These are phyloP conservation scores for Chalciporus chontae DNA, from an alignment of 768 basidiomycete genomes.

Conservation along the genomic window DNA sequence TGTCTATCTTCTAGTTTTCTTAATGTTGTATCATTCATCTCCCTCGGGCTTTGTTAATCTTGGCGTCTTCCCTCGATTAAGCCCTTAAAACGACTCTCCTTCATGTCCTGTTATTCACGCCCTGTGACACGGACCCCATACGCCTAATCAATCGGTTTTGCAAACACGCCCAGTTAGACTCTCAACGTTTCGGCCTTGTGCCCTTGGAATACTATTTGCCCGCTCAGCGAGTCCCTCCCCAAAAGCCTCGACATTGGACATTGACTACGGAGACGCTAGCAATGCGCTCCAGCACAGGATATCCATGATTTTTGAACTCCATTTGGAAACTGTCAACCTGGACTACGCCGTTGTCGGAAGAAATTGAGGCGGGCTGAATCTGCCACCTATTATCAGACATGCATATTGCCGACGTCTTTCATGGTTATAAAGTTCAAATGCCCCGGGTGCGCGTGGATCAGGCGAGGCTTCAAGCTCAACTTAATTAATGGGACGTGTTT, in stretches of 20 bases:
- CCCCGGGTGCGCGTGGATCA: no score
- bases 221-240: not conserved
- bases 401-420: not conserved
- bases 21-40: constrained; percentile 10
- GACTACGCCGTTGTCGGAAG: not conserved
- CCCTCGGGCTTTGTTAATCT: not conserved
- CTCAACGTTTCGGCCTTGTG: not conserved
- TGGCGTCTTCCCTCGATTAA: not conserved
- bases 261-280: not conserved
- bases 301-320: not conserved
- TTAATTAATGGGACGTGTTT: no score
- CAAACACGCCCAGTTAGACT: not conserved
- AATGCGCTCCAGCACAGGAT: not conserved
- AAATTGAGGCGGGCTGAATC: not conserved
- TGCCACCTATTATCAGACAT: no score
- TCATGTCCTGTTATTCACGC: not conserved
- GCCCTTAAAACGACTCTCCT: not conserved
- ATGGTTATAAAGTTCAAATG: no score
- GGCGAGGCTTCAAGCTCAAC: no score
- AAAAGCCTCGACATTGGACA: not conserved
- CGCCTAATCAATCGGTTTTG: not conserved
- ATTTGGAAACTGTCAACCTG: not conserved
- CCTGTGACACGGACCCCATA: not conserved
- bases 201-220: not conserved
- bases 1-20: not conserved